These are phyloP conservation scores for Tolypocladium amazonense DNA, from an alignment of 2,329 filamentous ascomycete species.

Conservation along the genomic window DNA sequence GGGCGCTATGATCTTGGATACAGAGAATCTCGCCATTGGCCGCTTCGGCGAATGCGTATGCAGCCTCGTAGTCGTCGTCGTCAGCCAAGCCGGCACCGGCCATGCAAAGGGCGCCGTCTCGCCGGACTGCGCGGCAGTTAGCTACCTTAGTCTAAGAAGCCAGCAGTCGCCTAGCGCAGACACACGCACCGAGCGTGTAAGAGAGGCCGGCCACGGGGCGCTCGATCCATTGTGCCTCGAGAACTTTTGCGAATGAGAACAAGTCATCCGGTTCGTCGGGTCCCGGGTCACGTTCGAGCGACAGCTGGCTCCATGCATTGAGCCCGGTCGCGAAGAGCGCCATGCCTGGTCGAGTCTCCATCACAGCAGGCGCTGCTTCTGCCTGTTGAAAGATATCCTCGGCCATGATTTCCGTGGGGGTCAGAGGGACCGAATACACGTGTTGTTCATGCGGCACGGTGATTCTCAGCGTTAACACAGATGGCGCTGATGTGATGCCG, in stretches of 20 bases:
- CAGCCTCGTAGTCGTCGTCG: background rate
- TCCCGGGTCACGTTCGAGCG: constrained; percentile 17
- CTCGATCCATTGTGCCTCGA: constrained; percentile 24
- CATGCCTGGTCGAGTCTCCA: constrained; percentile 20
- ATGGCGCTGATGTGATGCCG: background rate
- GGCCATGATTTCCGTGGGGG: background rate
- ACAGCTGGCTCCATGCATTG: constrained; percentile 48
- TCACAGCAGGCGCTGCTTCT: background rate
- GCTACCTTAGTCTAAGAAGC: background rate
- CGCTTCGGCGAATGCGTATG: constrained; percentile 5
- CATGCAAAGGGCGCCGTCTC: constrained; percentile 8
- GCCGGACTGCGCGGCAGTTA: constrained; percentile 8
- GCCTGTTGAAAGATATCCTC: background rate
- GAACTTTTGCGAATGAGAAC: constrained; percentile 28
- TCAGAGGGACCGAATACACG: background rate
- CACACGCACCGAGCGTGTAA: constrained; percentile 35
- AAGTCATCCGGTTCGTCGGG: constrained; percentile 33
- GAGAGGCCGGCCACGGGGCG: constrained; percentile 24
- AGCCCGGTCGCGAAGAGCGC: constrained; percentile 44
- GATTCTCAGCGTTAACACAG: background rate
- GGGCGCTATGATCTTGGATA: background rate
- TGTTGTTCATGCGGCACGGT: background rate
- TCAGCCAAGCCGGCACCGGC: constrained; percentile 9
- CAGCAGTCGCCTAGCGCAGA: no score
- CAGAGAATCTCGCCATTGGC: constrained; percentile 8